Conservation (phyloP, 1,284 basidiomycete genomes). For the Ceratobasidium papillatum region DNA sequence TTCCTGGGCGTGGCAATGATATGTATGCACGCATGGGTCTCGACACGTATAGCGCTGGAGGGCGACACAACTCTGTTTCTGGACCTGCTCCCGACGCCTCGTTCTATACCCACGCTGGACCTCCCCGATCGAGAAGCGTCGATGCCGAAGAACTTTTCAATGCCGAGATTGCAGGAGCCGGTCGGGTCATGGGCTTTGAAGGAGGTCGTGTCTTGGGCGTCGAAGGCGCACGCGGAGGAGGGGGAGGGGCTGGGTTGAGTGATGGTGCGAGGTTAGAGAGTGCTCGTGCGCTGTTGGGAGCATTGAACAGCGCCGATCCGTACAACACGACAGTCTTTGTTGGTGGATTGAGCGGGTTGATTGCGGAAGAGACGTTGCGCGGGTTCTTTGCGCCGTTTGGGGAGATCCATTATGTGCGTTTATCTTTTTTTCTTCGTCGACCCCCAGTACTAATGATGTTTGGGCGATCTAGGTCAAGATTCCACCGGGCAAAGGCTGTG, state of each 20-base stretch:
- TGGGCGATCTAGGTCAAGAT: conserved; percentile 78
- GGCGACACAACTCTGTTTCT: not conserved
- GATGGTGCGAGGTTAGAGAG: conserved; percentile 32
- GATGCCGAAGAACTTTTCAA: conserved; percentile 39
- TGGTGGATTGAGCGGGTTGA: conserved; percentile 83
- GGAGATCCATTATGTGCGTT: conserved; percentile 85
- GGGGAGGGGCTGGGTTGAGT: conserved; percentile 3
- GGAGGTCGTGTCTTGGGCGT: conserved; percentile 10
- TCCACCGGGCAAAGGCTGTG: conserved; percentile 93
- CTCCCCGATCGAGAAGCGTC: conserved; percentile 22
- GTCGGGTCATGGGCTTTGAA: conserved; percentile 17
- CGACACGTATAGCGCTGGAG: not conserved
- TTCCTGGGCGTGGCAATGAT: conserved; percentile 13
- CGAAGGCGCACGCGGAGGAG: not conserved
- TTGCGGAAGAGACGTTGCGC: conserved; percentile 85
- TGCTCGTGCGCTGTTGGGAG: conserved; percentile 79
- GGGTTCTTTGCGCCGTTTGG: conserved; percentile 91
- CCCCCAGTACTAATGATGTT: not conserved
- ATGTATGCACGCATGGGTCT: conserved; percentile 14
- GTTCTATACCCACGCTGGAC: not conserved
- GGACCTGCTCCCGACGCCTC: not conserved
- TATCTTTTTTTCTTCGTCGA: conserved; percentile 37
- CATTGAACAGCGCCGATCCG: conserved; percentile 83
- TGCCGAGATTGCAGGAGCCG: not conserved
- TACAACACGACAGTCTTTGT: conserved; percentile 95